These are phyloP conservation scores for Trichoderma sp. DNA, from an alignment of 2,329 filamentous ascomycete genomes.

Conservation along the genomic window DNA sequence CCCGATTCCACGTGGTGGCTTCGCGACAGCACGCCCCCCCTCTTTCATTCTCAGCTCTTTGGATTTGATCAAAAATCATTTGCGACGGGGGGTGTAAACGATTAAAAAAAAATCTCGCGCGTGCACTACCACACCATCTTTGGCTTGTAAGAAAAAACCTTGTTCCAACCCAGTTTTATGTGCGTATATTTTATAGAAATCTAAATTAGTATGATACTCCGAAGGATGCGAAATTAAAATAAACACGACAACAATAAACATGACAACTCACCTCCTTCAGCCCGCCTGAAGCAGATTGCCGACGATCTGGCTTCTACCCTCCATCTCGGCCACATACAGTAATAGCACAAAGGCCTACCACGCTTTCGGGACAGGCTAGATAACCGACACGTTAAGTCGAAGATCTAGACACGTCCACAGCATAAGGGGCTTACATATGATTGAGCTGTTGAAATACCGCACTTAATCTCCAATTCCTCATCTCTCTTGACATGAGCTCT, in stretches of 20 bases:
- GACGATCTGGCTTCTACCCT: constrained; percentile 1
- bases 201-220: neutral
- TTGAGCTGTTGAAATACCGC: neutral
- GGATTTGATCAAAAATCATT: neutral
- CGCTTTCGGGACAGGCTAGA: neutral
- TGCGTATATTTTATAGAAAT: neutral
- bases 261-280: neutral
- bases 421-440: neutral
- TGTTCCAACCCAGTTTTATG: neutral
- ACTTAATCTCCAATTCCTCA: neutral
- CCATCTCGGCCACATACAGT: neutral
- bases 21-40: neutral
- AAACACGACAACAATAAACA: neutral
- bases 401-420: neutral
- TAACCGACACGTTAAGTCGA: neutral
- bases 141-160: neutral
- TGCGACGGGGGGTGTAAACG: neutral
- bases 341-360: neutral
- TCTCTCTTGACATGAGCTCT: neutral
- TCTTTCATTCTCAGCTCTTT: neutral
- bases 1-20: constrained; percentile 9
- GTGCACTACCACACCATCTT: constrained; percentile 2
- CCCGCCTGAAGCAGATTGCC: neutral
- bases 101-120: neutral
- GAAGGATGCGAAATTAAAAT: neutral